These are phyloP conservation scores for Gossypium lobatum DNA, from an alignment of 441 rosid genomes.

Conservation along the genomic window DNA sequence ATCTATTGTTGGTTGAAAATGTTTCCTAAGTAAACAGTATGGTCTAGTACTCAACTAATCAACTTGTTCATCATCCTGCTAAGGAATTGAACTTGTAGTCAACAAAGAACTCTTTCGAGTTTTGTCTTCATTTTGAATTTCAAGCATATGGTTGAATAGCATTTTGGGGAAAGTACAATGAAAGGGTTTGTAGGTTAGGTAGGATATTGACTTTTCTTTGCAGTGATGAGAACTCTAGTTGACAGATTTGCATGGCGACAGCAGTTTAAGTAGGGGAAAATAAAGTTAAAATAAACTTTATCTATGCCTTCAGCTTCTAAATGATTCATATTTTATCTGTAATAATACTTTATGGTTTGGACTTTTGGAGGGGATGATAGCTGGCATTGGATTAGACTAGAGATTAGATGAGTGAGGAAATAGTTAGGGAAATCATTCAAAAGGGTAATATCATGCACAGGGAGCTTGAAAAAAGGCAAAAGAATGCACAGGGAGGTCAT, in stretches of 20 bases:
- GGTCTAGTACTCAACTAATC: neutral
- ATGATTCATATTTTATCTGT: neutral
- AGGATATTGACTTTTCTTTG: neutral
- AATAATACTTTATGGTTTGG: neutral
- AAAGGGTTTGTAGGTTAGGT: neutral
- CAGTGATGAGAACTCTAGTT: neutral
- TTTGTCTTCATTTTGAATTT: too few species aligned
- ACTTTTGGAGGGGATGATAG: neutral
- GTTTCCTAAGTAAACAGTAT: neutral
- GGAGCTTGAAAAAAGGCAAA: neutral
- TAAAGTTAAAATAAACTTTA: neutral
- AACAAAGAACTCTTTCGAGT: too few species aligned
- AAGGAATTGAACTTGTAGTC: neutral
- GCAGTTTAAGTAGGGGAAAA: neutral
- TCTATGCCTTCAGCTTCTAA: neutral
- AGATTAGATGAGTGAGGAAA: neutral
- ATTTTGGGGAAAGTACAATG: neutral
- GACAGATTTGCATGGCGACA: neutral
- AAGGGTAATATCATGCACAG: neutral
- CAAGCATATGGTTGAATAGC: neutral
- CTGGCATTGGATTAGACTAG: neutral
- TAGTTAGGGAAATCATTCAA: neutral
- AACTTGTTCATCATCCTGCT: neutral
- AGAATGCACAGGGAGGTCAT: neutral
- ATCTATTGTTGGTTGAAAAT: neutral